Evolutionary conservation across 495 filamentous ascomycete genomes (phyloP), one percentile per base, ranked within the genome.

Genomic region (Polyplosphaeria fusca): DNA sequence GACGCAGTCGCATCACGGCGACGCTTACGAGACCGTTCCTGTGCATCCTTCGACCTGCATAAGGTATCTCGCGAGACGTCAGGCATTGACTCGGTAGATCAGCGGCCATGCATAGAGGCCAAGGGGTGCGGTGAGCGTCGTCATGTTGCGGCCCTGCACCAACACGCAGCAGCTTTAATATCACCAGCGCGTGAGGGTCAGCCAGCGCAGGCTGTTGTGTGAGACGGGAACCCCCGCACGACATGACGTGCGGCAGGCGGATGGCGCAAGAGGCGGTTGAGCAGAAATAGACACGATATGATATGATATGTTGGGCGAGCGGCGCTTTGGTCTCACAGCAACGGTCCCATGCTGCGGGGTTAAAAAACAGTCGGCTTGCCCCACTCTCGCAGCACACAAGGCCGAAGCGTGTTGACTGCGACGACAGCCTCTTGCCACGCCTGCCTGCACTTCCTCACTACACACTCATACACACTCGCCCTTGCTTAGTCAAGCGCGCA

Each of bases 251-350:
- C n/a, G 9, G 35, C 39, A 14, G 40, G 2, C 27, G 42, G 58
- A 61, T 61, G 47, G 62, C 58, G 58, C 62, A 58, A 61, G 62
- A 35, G 54, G 62, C 62, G 61, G 52, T 35, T 47, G 57, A 30
- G 30, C 23, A 16, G 35, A 25, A 49, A 60, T 12, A 42, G 9
- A 20, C 7, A 42, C n/a, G 39, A 5, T 7, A 20, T 18, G 9
- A 35, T 7, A 35, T 7, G 30, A 35, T 35, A 7, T 35, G 7
- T 35, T 35, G 30, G 30, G 30, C 30, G 30, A 35, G 30, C 30
- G 30, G 7, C 30, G 7, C 30, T 7, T 35, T n/a, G n/a, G 30
- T 35, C 30, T 35, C 30, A 35, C 30, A 35, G 30, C 30, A 35
- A 35, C 30, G 30, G 30, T 14, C 7, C 30, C 28, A 5, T 42